Evolutionary conservation across 768 basidiomycete species (phyloP).

Genomic region (Termitomyces sp.): DNA sequence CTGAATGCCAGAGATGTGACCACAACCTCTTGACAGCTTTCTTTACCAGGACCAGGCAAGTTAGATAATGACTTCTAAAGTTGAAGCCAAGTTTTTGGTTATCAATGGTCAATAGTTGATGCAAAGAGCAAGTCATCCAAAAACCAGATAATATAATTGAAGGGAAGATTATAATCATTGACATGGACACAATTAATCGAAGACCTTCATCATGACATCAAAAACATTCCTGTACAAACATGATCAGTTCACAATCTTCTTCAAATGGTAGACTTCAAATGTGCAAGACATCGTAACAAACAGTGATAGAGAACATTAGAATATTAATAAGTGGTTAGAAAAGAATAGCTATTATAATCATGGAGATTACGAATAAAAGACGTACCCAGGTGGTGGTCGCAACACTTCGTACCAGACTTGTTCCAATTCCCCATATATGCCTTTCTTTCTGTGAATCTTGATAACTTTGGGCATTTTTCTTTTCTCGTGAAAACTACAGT

Average conservation of each 20-base stretch:
- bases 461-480: conserved; percentile 30
- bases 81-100: too few relatives aligned
- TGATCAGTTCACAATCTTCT: background rate
- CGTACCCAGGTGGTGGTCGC: conserved; percentile 25
- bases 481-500: conserved; percentile 28
- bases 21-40: too few relatives aligned
- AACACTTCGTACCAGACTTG: conserved; percentile 28
- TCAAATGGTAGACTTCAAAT: too few relatives aligned
- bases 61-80: too few relatives aligned
- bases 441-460: conserved; percentile 27
- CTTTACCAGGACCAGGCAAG: too few relatives aligned
- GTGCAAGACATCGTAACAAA: background rate
- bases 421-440: conserved; percentile 17
- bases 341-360: background rate
- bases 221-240: conserved; percentile 2
- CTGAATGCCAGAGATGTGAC: too few relatives aligned
- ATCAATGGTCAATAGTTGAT: too few relatives aligned
- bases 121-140: too few relatives aligned
- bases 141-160: too few relatives aligned
- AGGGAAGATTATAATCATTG: too few relatives aligned
- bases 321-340: background rate
- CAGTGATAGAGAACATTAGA: background rate
- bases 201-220: background rate
- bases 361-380: background rate
- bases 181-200: conserved; percentile 1